Conservation (phyloP, 2,329 filamentous ascomycete species). For the Fusarium haematococcum region DNA sequence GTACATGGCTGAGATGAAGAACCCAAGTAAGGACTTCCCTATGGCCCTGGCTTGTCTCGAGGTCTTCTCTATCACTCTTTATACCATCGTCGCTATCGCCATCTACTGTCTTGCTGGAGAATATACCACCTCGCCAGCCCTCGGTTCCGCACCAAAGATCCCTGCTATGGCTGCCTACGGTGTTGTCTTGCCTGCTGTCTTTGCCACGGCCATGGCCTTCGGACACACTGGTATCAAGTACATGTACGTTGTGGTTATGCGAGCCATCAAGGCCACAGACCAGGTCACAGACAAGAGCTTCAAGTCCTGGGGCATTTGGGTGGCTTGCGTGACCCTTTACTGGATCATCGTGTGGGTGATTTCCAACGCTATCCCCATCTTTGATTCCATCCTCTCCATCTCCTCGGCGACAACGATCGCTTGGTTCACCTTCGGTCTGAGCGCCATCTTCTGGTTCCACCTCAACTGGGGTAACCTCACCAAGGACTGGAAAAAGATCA, state of each 20-base stretch:
- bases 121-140: constrained; percentile 48
- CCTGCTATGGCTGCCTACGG: constrained; percentile 50
- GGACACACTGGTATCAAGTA: constrained; percentile 50
- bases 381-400: constrained; percentile 52
- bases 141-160: constrained; percentile 48
- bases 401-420: constrained; percentile 50
- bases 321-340: constrained; percentile 47
- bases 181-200: constrained; percentile 46
- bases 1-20: constrained; percentile 50
- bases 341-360: constrained; percentile 50
- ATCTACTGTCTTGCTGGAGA: constrained; percentile 50
- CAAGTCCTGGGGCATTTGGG: constrained; percentile 51
- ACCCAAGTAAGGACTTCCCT: constrained; percentile 48
- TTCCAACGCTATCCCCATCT: constrained; percentile 52
- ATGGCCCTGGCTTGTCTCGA: constrained; percentile 48
- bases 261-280: constrained; percentile 46
- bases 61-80: constrained; percentile 48
- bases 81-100: constrained; percentile 47
- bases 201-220: constrained; percentile 48
- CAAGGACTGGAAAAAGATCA: constrained; percentile 38
- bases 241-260: constrained; percentile 49
- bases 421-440: constrained; percentile 52
- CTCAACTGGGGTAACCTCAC: constrained; percentile 44
- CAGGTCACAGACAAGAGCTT: constrained; percentile 47
- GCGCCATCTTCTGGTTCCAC: constrained; percentile 50